Percentiles rank a stretch among this genome's conserved stretches.
These are phyloP conservation scores for Phylloporus rhodoxanthus DNA, from an alignment of 768 basidiomycete genomes.

Conservation along the genomic window DNA sequence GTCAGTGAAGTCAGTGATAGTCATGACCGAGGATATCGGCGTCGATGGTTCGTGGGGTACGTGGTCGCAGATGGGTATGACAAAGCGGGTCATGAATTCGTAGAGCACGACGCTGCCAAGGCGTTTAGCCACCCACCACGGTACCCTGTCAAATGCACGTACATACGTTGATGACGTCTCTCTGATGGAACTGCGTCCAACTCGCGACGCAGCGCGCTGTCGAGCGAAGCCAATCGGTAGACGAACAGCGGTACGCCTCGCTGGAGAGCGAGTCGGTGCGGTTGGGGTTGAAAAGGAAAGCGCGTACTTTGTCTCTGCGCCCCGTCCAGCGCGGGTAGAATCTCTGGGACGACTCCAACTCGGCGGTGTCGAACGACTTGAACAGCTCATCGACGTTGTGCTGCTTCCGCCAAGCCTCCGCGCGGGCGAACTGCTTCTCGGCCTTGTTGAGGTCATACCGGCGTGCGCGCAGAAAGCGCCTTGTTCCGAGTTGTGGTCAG, in stretches of 20 bases:
- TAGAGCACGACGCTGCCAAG: slow-evolving; percentile 51
- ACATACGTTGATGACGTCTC: slow-evolving; percentile 68
- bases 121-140: not conserved
- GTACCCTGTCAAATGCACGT: slow-evolving; percentile 20
- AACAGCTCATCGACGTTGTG: slow-evolving; percentile 61
- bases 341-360: slow-evolving; percentile 52
- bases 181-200: slow-evolving; percentile 48
- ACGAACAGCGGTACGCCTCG: slow-evolving; percentile 69
- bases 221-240: slow-evolving; percentile 63
- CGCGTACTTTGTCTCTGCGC: slow-evolving; percentile 60
- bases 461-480: slow-evolving; percentile 81
- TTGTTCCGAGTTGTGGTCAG: slow-evolving; percentile 24
- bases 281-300: not conserved
- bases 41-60: slow-evolving; percentile 49
- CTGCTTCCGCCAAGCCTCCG: slow-evolving; percentile 63
- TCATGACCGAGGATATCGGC: slow-evolving; percentile 54
- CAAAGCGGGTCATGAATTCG: slow-evolving; percentile 62
- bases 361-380: slow-evolving; percentile 48
- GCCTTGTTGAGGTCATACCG: slow-evolving; percentile 59
- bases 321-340: slow-evolving; percentile 84
- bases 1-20: slow-evolving; percentile 68
- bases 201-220: slow-evolving; percentile 49
- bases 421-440: slow-evolving; percentile 60
- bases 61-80: slow-evolving; percentile 55
- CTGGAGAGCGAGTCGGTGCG: slow-evolving; percentile 28